Base-by-base conservation (phyloP, 2,329 filamentous ascomycete species). In the Boeremia exigua region DNA sequence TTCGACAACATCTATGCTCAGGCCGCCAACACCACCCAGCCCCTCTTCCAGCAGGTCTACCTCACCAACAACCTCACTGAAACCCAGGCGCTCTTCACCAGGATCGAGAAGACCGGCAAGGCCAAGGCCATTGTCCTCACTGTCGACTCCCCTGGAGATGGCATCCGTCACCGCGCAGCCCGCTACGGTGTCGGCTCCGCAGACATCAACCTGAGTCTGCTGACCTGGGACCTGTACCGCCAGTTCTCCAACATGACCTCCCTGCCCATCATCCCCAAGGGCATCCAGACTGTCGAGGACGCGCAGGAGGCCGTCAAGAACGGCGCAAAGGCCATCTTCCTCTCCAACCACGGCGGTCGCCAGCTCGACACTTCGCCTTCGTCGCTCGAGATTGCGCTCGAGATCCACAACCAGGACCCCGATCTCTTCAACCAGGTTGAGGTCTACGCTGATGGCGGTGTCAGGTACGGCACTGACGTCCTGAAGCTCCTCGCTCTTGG, bases 361-460 rank as follows among this genome's bases (percentile, higher is more conserved):
- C 71, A 74, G 43, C 66, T 76, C 47, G 76, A 78, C 73, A 43
- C 80, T n/a, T 80, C 82, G 2, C 87, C 88, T 0, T 88, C 84
- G 0, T 85, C 88, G 1, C 86, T 89, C 10, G 90, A 95, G 66
- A 86, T 94, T 46, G 89, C 89, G 4, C 84, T 91, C 8, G 90
- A 92, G 58, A 88, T 92, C 48, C 88, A 90, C 73, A 86, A 84
- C n/a, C 54, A 72, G 12, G 74, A 67, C 14, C 76, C 76, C 0
- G 70, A 75, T 14, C 69, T 79, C 15, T 77, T 78, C 60, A 61
- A 70, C 43, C 59, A 77, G 49, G 62, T 76, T 14, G 77, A 78
- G 44, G 73, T 79, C 7, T 76, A 70, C 44, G 75, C 73, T 6
- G 76, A 78, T 42, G 75, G 76, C 4, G 76, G 77, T 49, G 73